A percentile compares a stretch with the other conserved stretches of the same genome.
phyloP scores from a whole-genome alignment of 768 basidiomycete genomes.

The Lentinula detonsa region DNA sequence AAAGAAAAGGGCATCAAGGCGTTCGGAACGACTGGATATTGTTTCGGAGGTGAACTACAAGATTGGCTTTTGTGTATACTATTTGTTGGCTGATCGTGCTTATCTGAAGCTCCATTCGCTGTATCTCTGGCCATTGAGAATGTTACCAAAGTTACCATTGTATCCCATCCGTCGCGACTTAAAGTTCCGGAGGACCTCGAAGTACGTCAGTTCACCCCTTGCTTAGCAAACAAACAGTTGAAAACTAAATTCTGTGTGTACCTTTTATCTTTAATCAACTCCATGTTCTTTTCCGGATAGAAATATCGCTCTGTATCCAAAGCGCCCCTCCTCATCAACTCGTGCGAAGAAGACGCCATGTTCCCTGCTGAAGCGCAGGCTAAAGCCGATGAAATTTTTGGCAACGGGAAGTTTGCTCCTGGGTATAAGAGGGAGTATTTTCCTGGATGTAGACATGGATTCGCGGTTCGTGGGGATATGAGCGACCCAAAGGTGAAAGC shows the following conservation, averaged over 20 bases:
- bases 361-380: slow-evolving; percentile 27
- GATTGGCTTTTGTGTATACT: background rate
- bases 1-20: slow-evolving; percentile 24
- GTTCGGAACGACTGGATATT: slow-evolving; percentile 37
- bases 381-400: slow-evolving; percentile 30
- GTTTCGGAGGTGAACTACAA: slow-evolving; percentile 27
- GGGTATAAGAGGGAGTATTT: slow-evolving; percentile 27
- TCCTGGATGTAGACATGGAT: slow-evolving; percentile 18
- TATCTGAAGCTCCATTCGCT: slow-evolving; percentile 16
- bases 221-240: background rate
- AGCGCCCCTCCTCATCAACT: slow-evolving; percentile 37
- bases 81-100: background rate
- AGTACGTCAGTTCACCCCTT: background rate
- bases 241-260: background rate
- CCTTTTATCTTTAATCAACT: background rate
- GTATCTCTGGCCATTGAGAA: slow-evolving; percentile 23
- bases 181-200: slow-evolving; percentile 25
- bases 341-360: slow-evolving; percentile 25
- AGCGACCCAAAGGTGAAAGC: slow-evolving; percentile 21
- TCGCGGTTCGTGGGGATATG: slow-evolving; percentile 23
- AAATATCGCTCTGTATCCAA: slow-evolving; percentile 24
- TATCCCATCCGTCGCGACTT: slow-evolving; percentile 26
- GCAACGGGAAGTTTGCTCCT: slow-evolving; percentile 21
- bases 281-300: slow-evolving; percentile 10
- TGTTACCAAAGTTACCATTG: slow-evolving; percentile 15